Evolutionary conservation across 108 stramenopile species (phyloP), one percentile per base, ranked within the genome.

Genomic region (Nitzschia sp.): DNA sequence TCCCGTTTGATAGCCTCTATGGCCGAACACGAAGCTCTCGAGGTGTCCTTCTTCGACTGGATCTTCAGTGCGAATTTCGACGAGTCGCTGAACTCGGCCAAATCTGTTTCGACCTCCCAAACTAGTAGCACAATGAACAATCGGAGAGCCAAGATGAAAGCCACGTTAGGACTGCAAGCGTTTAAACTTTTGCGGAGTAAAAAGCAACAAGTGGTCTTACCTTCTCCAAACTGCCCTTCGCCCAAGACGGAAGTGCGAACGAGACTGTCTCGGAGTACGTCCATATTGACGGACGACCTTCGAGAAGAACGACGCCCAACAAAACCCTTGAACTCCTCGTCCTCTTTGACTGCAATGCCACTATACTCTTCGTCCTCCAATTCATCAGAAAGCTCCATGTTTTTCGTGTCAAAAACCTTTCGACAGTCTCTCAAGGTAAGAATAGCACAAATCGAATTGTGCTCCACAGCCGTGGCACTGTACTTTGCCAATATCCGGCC

Each of bases 1-100:
- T 93, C 89, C 34, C 86, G 80, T 33, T 73, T 74, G n/a, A 89
- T 84, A 30, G 78, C 34, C 85, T 79, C 95, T 8, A 46, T 25
- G 17, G 72, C 69, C 45, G 36, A 33, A 82, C 87, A 76, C 23
- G 55, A 11, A 90, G 47, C 88, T 78, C 57, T 82, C 77, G 30
- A 84, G 72, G 30, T 94, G 79, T 21, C 79, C 68, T 71, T 89
- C 90, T 26, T 75, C 58, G 69, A 32, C 63, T 91, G 90, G 27
- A 92, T 75, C 70, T 96, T 96, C 30, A 96, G 83, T 15, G 96
- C 96, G 66, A 85, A 96, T 8, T 77, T 44, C 0, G 65, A 30
- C 87, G 36, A 44, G 21, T 61, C 36, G 1, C 23, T 1, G 9
- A 61, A 61, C 13, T 41, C 41, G 9, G 28, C 60, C 60, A 61